Base-by-base conservation (phyloP, 2,329 filamentous ascomycete species). In the Botrytis medusae region DNA sequence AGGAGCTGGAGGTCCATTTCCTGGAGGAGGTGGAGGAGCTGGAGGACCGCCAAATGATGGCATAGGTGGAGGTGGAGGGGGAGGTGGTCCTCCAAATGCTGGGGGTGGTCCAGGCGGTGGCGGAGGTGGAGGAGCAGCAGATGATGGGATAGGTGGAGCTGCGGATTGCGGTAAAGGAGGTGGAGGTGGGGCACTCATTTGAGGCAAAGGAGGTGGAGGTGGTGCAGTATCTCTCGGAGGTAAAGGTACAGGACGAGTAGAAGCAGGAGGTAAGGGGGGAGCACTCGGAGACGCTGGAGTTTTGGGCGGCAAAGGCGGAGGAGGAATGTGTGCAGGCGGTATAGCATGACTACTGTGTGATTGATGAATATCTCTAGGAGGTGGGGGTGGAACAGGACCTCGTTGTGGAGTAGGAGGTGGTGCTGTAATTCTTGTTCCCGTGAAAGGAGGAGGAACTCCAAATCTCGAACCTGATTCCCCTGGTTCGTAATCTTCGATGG, bases 391-490 rank as follows among this genome's bases (percentile, higher is more conserved):
- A 29, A 91, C 89, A 54, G 90, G 85, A 44, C 89, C 89, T 76
- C 93, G 90, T 80, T 87, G 90, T 54, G 93, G 92, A 37, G 93
- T 91, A 68, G 92, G 90, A n/a, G 93, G 93, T 57, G 93, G 91
- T n/a, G 86, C 85, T 61, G 89, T 84, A 75, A 84, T 88, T 75
- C 89, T 84, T 78, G 91, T 89, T 63, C 92, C 91, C 67, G 87
- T 80, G 79, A 97, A 97, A 4, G 93, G 90, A 10, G 95, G 94
- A 72, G 95, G 94, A 9, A 97, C 93, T 48, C 88, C 89, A 79
- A 93, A 94, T 77, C 86, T 91, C 71, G 88, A 86, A 7, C 80
- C 77, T 51, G 83, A 73, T 73, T 82, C 80, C 65, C 78, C 83
- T 32, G 85, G 82, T 64, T 87, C 85, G 72, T 88, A 86, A 40